Percentiles rank a stretch among this genome's conserved stretches.
phyloP scores from a whole-genome alignment of 371 early-diverging fungal genomes.

The Rhizoclosmatium hyalinum region DNA sequence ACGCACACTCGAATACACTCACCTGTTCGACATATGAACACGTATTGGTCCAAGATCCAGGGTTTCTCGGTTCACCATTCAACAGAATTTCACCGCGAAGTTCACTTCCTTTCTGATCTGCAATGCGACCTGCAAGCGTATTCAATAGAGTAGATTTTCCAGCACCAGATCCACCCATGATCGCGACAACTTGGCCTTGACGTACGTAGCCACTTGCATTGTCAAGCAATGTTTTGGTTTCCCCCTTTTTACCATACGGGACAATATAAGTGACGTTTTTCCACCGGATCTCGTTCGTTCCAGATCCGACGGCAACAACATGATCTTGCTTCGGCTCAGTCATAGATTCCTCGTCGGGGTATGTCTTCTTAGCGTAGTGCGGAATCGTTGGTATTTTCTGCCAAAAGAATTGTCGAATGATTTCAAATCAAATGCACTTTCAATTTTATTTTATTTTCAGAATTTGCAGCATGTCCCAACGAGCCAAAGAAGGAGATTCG shows the following conservation, averaged over 20 bases:
- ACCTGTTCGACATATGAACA: conserved; percentile 33
- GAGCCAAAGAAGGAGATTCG: neutral
- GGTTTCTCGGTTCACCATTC: conserved; percentile 35
- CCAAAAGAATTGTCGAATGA: neutral
- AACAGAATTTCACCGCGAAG: conserved; percentile 83
- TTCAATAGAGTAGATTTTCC: conserved; percentile 89
- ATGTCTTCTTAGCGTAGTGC: neutral
- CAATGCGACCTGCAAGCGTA: conserved; percentile 83
- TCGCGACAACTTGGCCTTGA: conserved; percentile 28
- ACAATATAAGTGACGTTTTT: conserved; percentile 15
- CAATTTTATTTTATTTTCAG: neutral
- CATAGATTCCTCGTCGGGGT: neutral
- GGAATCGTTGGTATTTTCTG: neutral
- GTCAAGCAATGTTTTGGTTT: conserved; percentile 18
- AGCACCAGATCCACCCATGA: conserved; percentile 66
- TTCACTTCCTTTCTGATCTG: conserved; percentile 64
- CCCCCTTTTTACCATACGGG: conserved; percentile 20
- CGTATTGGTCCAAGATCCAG: conserved; percentile 42
- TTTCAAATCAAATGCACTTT: neutral
- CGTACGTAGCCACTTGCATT: conserved; percentile 29
- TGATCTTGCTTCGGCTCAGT: conserved; percentile 6
- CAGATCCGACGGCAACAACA: neutral
- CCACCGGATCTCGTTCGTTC: conserved; percentile 30
- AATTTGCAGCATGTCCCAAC: neutral
- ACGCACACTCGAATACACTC: neutral